Evolutionary conservation across 805 yeast genomes (phyloP), one percentile per base, ranked within the genome.

Genomic region (Candida maris): DNA sequence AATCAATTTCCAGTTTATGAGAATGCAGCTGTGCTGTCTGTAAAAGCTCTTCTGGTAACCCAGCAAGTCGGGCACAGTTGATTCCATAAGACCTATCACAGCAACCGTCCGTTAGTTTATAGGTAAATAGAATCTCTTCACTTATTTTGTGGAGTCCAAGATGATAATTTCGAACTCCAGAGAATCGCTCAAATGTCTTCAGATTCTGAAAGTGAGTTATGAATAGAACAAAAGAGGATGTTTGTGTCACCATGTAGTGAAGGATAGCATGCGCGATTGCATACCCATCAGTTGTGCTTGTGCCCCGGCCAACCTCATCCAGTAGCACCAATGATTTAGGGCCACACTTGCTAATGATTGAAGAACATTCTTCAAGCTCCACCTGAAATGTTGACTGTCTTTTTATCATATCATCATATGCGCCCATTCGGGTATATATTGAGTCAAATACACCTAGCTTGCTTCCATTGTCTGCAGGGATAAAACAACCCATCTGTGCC

Each of bases 371-470:
- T 24, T 65, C 61, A 69, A 84, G 70, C 53, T 84, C 94, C 12
- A 80, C 79, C 79, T 80, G 80, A 54, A 89, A 88, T 0, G 96
- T 88, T 0, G 95, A 85, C 48, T 84, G 77, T 2, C 93, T 91
- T 16, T 67, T 67, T 33, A 86, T 48, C 30, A 88, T 66, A 50
- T 86, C 77, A 60, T 88, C 97, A 25, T 75, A 71, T 0, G 96
- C 93, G 0, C 96, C 95, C 79, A 86, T 81, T 31, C 93, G 62
- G 3, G 73, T 62, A 39, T 56, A 64, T 1, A 76, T 60, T 8
- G 71, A 57, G 27, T 53, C 88, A 48, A 87, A 79, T 1, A 86
- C 61, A 2, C 95, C 85, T 21, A 85, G 45, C 6, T 34, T 38
- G 17, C 58, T 47, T 12, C 48, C 43, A 4, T 62, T 59, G 1